Evolutionary conservation across 805 yeast species (phyloP).

Genomic region (Cyberlindnera sargentensis): DNA sequence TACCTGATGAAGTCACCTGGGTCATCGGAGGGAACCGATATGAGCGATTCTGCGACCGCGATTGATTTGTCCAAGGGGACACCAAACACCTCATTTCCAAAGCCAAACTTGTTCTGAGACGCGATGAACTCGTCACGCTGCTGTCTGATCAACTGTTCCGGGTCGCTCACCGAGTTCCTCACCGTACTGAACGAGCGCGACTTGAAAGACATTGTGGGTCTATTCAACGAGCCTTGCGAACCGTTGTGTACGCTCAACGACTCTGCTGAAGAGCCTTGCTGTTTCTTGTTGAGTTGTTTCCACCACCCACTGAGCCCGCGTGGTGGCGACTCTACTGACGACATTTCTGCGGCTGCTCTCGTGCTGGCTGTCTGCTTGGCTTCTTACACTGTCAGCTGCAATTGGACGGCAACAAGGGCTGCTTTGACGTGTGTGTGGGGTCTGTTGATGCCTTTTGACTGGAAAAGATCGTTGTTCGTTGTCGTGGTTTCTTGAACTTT

Average conservation of each 20-base stretch:
- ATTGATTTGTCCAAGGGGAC: constrained; percentile 68
- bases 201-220: constrained; percentile 30
- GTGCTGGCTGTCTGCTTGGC: not conserved
- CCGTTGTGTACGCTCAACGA: constrained; percentile 11
- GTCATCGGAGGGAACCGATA: constrained; percentile 52
- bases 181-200: constrained; percentile 28
- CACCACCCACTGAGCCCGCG: constrained; percentile 33
- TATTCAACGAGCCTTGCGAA: constrained; percentile 11
- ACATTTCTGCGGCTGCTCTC: constrained; percentile 5
- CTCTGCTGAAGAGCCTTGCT: constrained; percentile 16
- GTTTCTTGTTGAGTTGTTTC: constrained; percentile 30
- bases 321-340: constrained; percentile 26
- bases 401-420: not conserved
- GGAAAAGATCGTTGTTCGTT: not conserved
- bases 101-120: constrained; percentile 27
- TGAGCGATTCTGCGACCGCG: constrained; percentile 67
- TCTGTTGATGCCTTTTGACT: not conserved
- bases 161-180: constrained; percentile 6
- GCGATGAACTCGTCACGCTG: constrained; percentile 33
- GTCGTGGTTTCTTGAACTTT: not conserved
- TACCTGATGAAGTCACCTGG: constrained; percentile 62
- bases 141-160: constrained; percentile 22
- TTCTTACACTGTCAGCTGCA: too few species aligned
- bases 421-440: not conserved
- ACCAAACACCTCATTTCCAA: constrained; percentile 60